A percentile compares a stretch with the other conserved stretches of the same genome.
phyloP scores from a whole-genome alignment of 1,284 basidiomycete species.

The Pseudozyma flocculosa region DNA sequence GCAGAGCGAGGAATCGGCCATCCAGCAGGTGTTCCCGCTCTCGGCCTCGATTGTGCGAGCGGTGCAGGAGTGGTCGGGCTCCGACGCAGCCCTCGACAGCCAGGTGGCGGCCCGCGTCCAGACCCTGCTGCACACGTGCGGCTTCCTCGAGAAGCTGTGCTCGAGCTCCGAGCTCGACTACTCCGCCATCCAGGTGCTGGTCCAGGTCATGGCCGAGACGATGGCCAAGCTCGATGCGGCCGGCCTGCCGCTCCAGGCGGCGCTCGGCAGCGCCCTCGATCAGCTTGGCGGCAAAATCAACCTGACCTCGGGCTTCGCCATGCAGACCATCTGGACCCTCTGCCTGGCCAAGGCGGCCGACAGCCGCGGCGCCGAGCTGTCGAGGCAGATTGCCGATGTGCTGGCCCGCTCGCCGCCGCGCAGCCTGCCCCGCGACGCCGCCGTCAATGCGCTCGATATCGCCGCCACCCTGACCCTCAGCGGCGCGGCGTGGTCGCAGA shows the following conservation, averaged over 20 bases:
- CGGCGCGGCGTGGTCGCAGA: not conserved
- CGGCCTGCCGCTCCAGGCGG: constrained; percentile 6
- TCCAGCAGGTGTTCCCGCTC: constrained; percentile 27
- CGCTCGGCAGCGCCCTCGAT: constrained; percentile 10
- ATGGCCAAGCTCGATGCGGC: constrained; percentile 9
- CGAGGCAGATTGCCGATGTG: constrained; percentile 1
- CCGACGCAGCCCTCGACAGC: not conserved
- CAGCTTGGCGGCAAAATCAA: constrained; percentile 28
- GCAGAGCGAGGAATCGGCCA: constrained; percentile 2
- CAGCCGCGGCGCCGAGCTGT: constrained; percentile 2
- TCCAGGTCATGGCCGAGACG: constrained; percentile 25
- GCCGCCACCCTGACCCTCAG: constrained; percentile 26
- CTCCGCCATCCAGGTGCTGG: constrained; percentile 32
- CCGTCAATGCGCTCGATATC: constrained; percentile 47
- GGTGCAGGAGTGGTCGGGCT: not conserved
- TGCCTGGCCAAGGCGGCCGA: constrained; percentile 7
- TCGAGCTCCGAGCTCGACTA: constrained; percentile 31
- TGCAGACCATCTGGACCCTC: constrained; percentile 40
- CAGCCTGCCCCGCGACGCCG: constrained; percentile 14
- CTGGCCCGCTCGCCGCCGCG: not conserved
- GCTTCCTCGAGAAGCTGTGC: constrained; percentile 23
- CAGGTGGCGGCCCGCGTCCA: not conserved
- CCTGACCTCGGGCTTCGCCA: constrained; percentile 35
- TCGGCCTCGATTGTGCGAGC: constrained; percentile 4
- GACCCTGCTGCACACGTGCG: constrained; percentile 17